Evolutionary conservation across 225 moss, liverwort and hornwort genomes (phyloP), one percentile per base, ranked within the genome.

Genomic region (Bryoerythrophyllum caledonicum): DNA sequence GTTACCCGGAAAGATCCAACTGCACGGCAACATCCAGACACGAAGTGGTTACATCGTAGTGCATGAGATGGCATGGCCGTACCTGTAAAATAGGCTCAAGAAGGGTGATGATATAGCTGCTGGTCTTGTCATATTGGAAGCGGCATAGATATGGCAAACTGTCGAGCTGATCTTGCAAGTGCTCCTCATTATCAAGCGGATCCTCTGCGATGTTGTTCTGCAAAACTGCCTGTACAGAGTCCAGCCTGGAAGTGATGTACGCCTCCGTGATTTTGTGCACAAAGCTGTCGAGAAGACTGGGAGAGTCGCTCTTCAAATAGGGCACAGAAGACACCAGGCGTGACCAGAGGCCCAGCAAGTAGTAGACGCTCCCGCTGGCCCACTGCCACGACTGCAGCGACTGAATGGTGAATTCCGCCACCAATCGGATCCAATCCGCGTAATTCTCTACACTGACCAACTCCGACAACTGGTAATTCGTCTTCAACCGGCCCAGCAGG

Each of bases 341-440:
- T 10, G 89, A 89, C 89, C 89, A 89, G 2, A 89, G 82, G 17
- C 89, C 89, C 46, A 89, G 80, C 72, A 89, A 78, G 73, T 89
- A 89, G 56, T 89, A 89, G 28, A 89, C 89, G 73, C 89, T 89
- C 43, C 89, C 89, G 40, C 89, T 89, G 48, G 89, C 89, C 89
- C 89, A 89, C 72, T 89, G 89, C 89, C 89, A 89, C 55, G 84
- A 84, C 21, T 89, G 86, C 34, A 89, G 82, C 20, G 86, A 86
- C 71, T 89, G 86, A 23, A 89, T 86, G 0, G 89, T 89, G 65
- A 89, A 89, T 82, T 89, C 89, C 35, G 89, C 89, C 16, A 89
- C 89, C 64, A 89, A 68, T 13, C 89, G 86, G 65, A 89, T 86
- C 89, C 89, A 89, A 35, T 89, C 89, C 16, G 75, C 86, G 26